Evolutionary conservation across 2,329 filamentous ascomycete species (phyloP).

Genomic region (Diaporthe citriasiana): DNA sequence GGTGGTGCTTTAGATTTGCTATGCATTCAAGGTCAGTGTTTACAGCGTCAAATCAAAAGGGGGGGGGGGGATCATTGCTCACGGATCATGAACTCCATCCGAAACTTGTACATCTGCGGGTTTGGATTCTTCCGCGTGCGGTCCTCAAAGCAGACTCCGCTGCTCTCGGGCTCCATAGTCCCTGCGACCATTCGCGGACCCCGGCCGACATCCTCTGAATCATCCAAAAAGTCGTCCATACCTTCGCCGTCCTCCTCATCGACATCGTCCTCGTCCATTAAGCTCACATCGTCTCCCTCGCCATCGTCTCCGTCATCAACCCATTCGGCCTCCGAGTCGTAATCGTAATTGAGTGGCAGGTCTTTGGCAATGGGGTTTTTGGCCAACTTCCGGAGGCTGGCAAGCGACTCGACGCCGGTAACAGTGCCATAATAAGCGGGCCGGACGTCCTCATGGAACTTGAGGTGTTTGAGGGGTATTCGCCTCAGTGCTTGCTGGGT

Average conservation of each 20-base stretch:
- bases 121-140: conserved; percentile 60
- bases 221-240: conserved; percentile 91
- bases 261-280: conserved; percentile 79
- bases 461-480: conserved; percentile 74
- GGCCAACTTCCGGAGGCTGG: conserved; percentile 65
- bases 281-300: conserved; percentile 71
- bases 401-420: conserved; percentile 69
- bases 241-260: conserved; percentile 81
- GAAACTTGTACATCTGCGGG: conserved; percentile 70
- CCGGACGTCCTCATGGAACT: conserved; percentile 75
- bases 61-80: conserved; percentile 51
- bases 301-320: conserved; percentile 79
- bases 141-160: conserved; percentile 88
- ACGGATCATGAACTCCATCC: conserved; percentile 83
- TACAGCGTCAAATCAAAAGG: conserved; percentile 32
- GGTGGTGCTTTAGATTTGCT: conserved; percentile 64
- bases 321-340: conserved; percentile 91
- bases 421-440: conserved; percentile 81
- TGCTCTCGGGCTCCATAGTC: conserved; percentile 81
- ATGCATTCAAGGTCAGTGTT: conserved; percentile 43
- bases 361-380: conserved; percentile 65
- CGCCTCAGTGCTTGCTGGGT: conserved; percentile 59
- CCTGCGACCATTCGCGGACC: conserved; percentile 72
- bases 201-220: conserved; percentile 78
- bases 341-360: conserved; percentile 82